Evolutionary conservation across 2,329 filamentous ascomycete genomes (phyloP).

Genomic region (Blumeria hordei): DNA sequence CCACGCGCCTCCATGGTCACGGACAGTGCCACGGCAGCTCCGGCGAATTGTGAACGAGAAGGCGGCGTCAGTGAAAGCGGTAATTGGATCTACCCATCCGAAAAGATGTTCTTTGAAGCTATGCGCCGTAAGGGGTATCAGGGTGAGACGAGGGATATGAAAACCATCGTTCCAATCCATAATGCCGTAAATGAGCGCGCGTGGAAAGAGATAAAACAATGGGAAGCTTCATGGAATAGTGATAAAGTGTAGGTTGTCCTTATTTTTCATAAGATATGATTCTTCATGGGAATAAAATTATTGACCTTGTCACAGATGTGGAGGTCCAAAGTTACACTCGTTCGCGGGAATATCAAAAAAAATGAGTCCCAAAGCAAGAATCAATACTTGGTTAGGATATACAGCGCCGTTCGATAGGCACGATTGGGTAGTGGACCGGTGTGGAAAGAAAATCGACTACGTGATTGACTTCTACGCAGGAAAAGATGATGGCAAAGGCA

Average conservation of each 20-base stretch:
- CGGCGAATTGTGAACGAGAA: slow-evolving; percentile 58
- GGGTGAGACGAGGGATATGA: slow-evolving; percentile 52
- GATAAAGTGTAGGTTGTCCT: slow-evolving; percentile 25
- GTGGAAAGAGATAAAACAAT: slow-evolving; percentile 74
- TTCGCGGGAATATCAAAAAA: slow-evolving; percentile 50
- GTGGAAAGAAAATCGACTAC: slow-evolving; percentile 68
- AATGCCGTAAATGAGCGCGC: slow-evolving; percentile 96
- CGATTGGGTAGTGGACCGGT: slow-evolving; percentile 91
- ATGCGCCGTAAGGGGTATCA: slow-evolving; percentile 77
- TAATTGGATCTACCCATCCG: slow-evolving; percentile 94
- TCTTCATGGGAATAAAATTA: not conserved
- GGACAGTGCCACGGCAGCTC: slow-evolving; percentile 17
- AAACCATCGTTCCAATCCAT: slow-evolving; percentile 83
- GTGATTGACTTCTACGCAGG: slow-evolving; percentile 97
- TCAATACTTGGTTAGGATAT: slow-evolving; percentile 74
- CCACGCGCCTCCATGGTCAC: slow-evolving; percentile 31
- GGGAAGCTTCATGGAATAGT: slow-evolving; percentile 50
- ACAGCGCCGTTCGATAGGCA: slow-evolving; percentile 81
- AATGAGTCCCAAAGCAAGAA: slow-evolving; percentile 59
- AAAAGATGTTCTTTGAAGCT: slow-evolving; percentile 94
- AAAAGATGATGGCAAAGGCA: slow-evolving; percentile 17
- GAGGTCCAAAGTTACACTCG: slow-evolving; percentile 57
- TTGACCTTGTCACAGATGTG: slow-evolving; percentile 23
- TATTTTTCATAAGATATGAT: not conserved
- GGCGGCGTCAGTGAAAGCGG: slow-evolving; percentile 44